A percentile compares a stretch with the other conserved stretches of the same genome.
These are phyloP conservation scores for Cyberlindnera euphorbiae DNA, from an alignment of 805 yeast genomes.

Conservation along the genomic window DNA sequence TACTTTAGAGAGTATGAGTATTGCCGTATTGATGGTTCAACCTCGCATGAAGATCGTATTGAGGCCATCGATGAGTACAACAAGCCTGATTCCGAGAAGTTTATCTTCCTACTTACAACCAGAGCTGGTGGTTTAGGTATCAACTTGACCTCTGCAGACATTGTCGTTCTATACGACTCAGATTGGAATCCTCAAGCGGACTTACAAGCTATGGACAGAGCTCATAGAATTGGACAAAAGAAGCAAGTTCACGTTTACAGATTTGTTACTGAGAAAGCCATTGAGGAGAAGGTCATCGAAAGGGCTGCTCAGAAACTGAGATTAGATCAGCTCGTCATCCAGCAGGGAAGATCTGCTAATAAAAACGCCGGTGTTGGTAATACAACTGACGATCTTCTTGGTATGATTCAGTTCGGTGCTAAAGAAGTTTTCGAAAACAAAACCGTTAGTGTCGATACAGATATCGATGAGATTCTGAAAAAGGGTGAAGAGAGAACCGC, in stretches of 20 bases:
- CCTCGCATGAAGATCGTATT: slow-evolving; percentile 89
- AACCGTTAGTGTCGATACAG: slow-evolving; percentile 39
- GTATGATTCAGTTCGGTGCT: slow-evolving; percentile 98
- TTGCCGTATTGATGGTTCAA: slow-evolving; percentile 91
- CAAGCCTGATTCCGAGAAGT: slow-evolving; percentile 73
- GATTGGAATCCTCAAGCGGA: slow-evolving; percentile 99
- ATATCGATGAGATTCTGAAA: slow-evolving; percentile 77
- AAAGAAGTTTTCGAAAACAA: slow-evolving; percentile 69
- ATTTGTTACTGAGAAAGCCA: slow-evolving; percentile 92
- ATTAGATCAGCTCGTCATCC: slow-evolving; percentile 91
- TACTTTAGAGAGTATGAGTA: slow-evolving; percentile 76
- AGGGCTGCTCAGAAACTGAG: slow-evolving; percentile 93
- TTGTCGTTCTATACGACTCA: slow-evolving; percentile 82
- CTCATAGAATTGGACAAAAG: slow-evolving; percentile 95
- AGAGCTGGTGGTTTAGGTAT: slow-evolving; percentile 98
- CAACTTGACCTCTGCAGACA: slow-evolving; percentile 87
- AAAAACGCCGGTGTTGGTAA: slow-evolving; percentile 49
- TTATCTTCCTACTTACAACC: slow-evolving; percentile 81
- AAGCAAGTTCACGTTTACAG: slow-evolving; percentile 91
- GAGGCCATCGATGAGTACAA: slow-evolving; percentile 91
- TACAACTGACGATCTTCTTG: slow-evolving; percentile 77
- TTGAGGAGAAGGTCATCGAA: slow-evolving; percentile 93
- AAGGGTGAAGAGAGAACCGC: slow-evolving; percentile 82
- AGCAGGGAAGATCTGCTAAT: slow-evolving; percentile 70
- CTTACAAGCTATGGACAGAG: slow-evolving; percentile 97